Evolutionary conservation across 768 basidiomycete genomes (phyloP), one percentile per base, ranked within the genome.

Genomic region (Boletus vinaceobasis): DNA sequence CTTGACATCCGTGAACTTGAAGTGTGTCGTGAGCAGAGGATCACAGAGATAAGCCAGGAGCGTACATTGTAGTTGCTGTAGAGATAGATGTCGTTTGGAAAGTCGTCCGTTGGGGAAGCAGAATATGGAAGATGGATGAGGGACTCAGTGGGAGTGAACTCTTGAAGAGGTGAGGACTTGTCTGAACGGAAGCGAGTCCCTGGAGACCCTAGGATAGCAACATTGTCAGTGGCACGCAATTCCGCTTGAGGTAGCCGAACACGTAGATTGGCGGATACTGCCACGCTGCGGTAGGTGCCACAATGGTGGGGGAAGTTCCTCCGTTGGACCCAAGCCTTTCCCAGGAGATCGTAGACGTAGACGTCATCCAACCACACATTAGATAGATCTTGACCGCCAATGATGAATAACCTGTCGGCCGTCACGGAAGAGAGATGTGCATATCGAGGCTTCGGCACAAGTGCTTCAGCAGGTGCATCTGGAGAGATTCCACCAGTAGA

Each of bases 51-150:
- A 49, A 50, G 48, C 45, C 19, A 46, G 36, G 36, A 47, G 74
- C 86, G 61, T 62, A 91, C 90, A 74, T 98, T 98, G 77, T 95
- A 97, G 69, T 98, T 99, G 64, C 91, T 93, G 72, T 95, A 99
- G 27, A 96, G 76, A 71, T 84, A 90, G 31, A 98, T 90, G 61
- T 97, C 90, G 60, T 84, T 86, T 8, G 92, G 91, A 63, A 84
- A 81, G 54, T 91, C 85, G 56, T 85, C 83, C 3, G 79, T 86
- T 10, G 90, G 85, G 3, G 76, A 65, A 2, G 85, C 78, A 31
- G 93, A 88, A 69, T 91, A 93, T 1, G 90, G 87, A 37, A 90
- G 78, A 66, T 91, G 86, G 35, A 80, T 70, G 52, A 90, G 74
- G 33, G 78, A 76, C 63, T 88, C 81, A 17, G 83, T 73, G 19